These are phyloP conservation scores for Simmondsia chinensis DNA, from an alignment of 148 eudicot species.

Conservation along the genomic window DNA sequence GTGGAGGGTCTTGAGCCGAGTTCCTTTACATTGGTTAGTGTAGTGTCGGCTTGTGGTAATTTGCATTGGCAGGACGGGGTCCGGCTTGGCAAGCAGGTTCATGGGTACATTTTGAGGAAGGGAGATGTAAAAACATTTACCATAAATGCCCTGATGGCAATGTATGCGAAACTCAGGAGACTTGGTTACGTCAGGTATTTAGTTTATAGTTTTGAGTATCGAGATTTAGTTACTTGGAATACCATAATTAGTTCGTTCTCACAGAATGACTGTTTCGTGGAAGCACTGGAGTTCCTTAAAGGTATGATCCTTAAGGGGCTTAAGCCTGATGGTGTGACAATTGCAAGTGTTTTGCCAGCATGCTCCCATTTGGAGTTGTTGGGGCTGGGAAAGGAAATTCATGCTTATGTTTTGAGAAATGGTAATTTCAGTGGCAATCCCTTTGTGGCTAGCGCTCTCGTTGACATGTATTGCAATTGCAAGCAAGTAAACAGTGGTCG, in stretches of 20 bases:
- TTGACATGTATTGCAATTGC: conserved; percentile 92
- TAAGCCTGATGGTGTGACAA: conserved; percentile 69
- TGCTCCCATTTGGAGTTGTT: conserved; percentile 79
- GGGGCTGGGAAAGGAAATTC: conserved; percentile 67
- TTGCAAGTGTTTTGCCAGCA: conserved; percentile 77
- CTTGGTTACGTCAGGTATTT: conserved; percentile 46
- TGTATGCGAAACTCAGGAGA: conserved; percentile 77
- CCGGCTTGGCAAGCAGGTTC: conserved; percentile 71
- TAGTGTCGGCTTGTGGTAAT: conserved; percentile 54
- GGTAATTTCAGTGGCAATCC: conserved; percentile 43
- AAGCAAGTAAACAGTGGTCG: conserved; percentile 46
- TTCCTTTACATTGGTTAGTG: conserved; percentile 74
- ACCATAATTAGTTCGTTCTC: conserved; percentile 64
- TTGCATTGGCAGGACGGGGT: conserved; percentile 30
- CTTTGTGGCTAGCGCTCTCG: conserved; percentile 74
- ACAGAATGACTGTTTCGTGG: conserved; percentile 47
- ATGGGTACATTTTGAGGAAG: conserved; percentile 57
- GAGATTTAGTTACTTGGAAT: conserved; percentile 85
- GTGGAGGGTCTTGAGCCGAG: conserved; percentile 34
- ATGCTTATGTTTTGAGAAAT: conserved; percentile 61
- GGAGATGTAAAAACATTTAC: conserved; percentile 46
- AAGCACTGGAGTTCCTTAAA: conserved; percentile 40
- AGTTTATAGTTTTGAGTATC: conserved; percentile 37
- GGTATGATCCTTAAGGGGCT: conserved; percentile 48
- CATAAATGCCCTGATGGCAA: conserved; percentile 66